Evolutionary conservation across 768 basidiomycete genomes (phyloP).

Genomic region (Russula brevipes): DNA sequence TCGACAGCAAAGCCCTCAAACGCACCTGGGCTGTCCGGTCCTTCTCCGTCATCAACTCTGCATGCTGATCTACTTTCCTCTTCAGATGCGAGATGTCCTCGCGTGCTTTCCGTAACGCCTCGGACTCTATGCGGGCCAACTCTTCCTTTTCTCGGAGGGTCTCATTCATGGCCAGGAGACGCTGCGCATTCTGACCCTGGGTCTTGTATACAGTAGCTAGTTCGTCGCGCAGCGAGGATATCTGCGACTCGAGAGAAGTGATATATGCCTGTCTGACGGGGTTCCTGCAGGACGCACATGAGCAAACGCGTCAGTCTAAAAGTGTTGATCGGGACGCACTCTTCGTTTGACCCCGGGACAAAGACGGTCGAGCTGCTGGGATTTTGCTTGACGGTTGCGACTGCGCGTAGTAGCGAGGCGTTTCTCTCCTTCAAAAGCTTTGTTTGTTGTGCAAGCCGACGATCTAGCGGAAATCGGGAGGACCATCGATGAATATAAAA

Average conservation of each 20-base stretch:
- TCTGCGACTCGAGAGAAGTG: slow-evolving; percentile 87
- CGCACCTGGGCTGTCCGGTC: slow-evolving; percentile 82
- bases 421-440: slow-evolving; percentile 90
- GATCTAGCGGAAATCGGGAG: slow-evolving; percentile 47
- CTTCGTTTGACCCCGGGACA: slow-evolving; percentile 59
- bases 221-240: slow-evolving; percentile 87
- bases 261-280: slow-evolving; percentile 85
- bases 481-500: slow-evolving; percentile 22
- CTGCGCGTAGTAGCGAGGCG: slow-evolving; percentile 79
- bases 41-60: slow-evolving; percentile 82
- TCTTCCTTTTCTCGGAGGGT: slow-evolving; percentile 93
- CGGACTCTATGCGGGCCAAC: slow-evolving; percentile 70
- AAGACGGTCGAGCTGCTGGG: slow-evolving; percentile 59
- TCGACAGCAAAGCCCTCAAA: neutral
- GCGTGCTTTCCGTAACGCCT: slow-evolving; percentile 67
- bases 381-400: slow-evolving; percentile 62
- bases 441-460: slow-evolving; percentile 87
- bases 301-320: slow-evolving; percentile 3
- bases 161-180: slow-evolving; percentile 90
- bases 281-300: slow-evolving; percentile 44
- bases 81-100: slow-evolving; percentile 69
- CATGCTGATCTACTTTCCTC: slow-evolving; percentile 77
- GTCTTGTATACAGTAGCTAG: slow-evolving; percentile 94
- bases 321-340: slow-evolving; percentile 46
- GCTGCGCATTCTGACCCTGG: slow-evolving; percentile 92